Base-by-base conservation (phyloP, 2,329 filamentous ascomycete species). In the Trichoderma sp. region DNA sequence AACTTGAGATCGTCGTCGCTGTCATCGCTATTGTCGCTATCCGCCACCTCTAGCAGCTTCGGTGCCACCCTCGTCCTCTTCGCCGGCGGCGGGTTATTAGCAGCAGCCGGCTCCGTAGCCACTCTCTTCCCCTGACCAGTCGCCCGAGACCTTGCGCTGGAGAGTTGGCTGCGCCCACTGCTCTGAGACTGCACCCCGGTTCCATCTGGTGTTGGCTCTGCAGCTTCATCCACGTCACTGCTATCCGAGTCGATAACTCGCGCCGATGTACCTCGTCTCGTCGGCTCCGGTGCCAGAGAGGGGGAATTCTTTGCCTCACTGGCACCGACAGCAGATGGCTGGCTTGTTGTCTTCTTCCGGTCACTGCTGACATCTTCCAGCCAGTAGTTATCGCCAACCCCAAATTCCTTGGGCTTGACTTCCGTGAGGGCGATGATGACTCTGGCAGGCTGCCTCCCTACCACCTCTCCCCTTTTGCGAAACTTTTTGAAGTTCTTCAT, bases 401-500 rank as follows among this genome's bases (percentile, higher is more conserved):
- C 92, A 77, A 91, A 92, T 47, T 89, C 88, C 75, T 93, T 93
- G 63, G 86, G 87, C 76, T 88, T 89, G 26, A 90, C 92, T 79
- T 93, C 90, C 74, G 93, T 89, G 4, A 97, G 82, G 0, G 86
- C 82, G 4, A 97, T 88, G 50, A 97, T 92, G 39, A 92, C 83
- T 69, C 82, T 83, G 32, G 83, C 80, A 2, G 81, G 79, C 3
- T 82, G 79, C 17, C 86, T 79, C 6, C 86, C 83, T 2, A 77
- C 73, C 6, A 75, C 74, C 23, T 87, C 87, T 28, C 88, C 90
- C 68, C 88, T 85, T 69, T 85, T 86, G 26, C 87, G 86, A 78
- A 99, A 99, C 76, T 90, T 92, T 80, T 99, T 99, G 84, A 97
- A 99, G 78, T 99, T 98, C 81, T 94, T 95, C 57, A 95, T 88